phyloP scores from a whole-genome alignment of 2,329 filamentous ascomycete species.

The Sclerotiophoma versabilis region DNA sequence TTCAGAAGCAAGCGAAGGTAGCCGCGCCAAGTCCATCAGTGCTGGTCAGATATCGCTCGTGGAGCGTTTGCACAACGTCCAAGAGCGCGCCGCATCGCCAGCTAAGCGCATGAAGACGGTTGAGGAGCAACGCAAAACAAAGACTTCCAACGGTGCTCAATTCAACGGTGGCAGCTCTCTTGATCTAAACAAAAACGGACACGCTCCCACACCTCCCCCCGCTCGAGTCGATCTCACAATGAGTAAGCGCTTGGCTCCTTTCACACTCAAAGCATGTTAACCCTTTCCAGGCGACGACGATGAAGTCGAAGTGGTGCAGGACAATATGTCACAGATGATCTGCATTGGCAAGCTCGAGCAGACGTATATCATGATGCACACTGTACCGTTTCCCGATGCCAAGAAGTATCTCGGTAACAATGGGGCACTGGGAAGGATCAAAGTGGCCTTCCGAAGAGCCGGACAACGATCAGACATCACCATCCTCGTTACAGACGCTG shows the following conservation, averaged over 20 bases:
- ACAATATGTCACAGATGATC: slow-evolving; percentile 72
- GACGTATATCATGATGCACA: slow-evolving; percentile 69
- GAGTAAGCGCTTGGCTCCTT: slow-evolving; percentile 29
- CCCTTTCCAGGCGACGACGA: slow-evolving; percentile 63
- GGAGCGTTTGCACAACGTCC: slow-evolving; percentile 77
- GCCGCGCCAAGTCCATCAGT: slow-evolving; percentile 28
- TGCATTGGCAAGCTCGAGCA: slow-evolving; percentile 81
- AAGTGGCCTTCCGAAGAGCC: slow-evolving; percentile 70
- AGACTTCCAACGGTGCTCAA: slow-evolving; percentile 25
- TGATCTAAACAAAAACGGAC: slow-evolving; percentile 46
- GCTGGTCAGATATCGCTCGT: slow-evolving; percentile 68
- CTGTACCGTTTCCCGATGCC: slow-evolving; percentile 73
- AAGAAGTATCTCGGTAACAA: slow-evolving; percentile 66
- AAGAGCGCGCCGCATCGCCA: slow-evolving; percentile 68
- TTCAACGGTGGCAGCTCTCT: slow-evolving; percentile 47
- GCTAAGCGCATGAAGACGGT: slow-evolving; percentile 42
- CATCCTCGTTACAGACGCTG: slow-evolving; percentile 78
- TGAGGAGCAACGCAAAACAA: slow-evolving; percentile 29
- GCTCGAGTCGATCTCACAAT: slow-evolving; percentile 42
- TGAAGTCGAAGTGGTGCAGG: slow-evolving; percentile 64
- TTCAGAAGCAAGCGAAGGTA: slow-evolving; percentile 29
- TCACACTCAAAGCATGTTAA: slow-evolving; percentile 23
- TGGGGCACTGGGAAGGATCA: slow-evolving; percentile 70
- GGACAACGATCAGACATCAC: slow-evolving; percentile 65
- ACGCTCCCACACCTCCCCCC: slow-evolving; percentile 7